These are phyloP conservation scores for Tephrocybe sp. DNA, from an alignment of 768 basidiomycete species.

Conservation along the genomic window DNA sequence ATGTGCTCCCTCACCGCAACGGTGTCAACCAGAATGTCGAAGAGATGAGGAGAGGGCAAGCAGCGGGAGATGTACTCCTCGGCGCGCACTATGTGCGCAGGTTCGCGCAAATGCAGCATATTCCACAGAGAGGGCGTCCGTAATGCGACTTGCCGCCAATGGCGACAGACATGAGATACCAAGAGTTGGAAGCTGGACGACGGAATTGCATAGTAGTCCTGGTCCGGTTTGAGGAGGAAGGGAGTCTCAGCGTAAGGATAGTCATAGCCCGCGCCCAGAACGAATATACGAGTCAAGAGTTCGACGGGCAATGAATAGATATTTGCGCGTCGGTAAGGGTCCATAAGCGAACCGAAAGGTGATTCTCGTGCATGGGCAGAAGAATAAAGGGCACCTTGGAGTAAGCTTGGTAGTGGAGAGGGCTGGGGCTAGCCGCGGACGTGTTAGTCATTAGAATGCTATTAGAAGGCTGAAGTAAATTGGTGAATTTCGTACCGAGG, in stretches of 20 bases:
- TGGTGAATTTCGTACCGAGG: slow-evolving; percentile 5
- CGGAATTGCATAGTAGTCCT: slow-evolving; percentile 38
- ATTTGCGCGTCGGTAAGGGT: slow-evolving; percentile 22
- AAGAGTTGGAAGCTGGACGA: slow-evolving; percentile 51
- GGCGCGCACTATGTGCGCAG: slow-evolving; percentile 49
- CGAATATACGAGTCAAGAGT: slow-evolving; percentile 56
- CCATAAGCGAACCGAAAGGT: slow-evolving; percentile 7
- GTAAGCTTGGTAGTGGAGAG: background rate
- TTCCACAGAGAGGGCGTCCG: slow-evolving; percentile 54
- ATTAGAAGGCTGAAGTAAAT: slow-evolving; percentile 3
- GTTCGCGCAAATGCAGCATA: slow-evolving; percentile 52
- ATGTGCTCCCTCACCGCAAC: slow-evolving; percentile 49
- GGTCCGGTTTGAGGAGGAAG: slow-evolving; percentile 49
- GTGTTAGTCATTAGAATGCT: slow-evolving; percentile 4
- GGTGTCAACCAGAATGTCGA: slow-evolving; percentile 62
- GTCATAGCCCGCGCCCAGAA: slow-evolving; percentile 47
- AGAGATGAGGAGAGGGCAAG: slow-evolving; percentile 20
- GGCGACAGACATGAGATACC: slow-evolving; percentile 57
- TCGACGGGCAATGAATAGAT: slow-evolving; percentile 58
- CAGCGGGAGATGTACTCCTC: slow-evolving; percentile 42
- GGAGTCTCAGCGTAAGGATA: slow-evolving; percentile 45
- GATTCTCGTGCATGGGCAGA: slow-evolving; percentile 13
- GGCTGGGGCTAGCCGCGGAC: slow-evolving; percentile 11
- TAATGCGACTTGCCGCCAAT: slow-evolving; percentile 58
- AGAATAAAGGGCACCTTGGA: slow-evolving; percentile 6